Evolutionary conservation across 2,329 filamentous ascomycete species (phyloP), one percentile per base, ranked within the genome.

Genomic region (Pestalotiopsis sp.): DNA sequence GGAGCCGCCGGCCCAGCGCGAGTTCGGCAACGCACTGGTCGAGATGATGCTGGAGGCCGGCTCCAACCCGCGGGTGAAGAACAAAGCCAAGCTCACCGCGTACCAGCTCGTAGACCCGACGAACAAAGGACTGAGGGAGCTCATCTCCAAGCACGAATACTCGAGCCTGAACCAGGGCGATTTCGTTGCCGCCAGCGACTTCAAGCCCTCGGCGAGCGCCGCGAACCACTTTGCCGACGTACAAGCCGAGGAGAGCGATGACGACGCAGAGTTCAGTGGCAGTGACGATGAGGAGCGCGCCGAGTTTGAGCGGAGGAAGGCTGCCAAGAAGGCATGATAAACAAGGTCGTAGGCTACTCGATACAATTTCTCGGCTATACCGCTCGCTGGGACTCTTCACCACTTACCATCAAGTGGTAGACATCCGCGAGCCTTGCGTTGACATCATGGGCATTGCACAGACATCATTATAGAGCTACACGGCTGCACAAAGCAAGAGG

Each of bases 31-130:
- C 74, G 86, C 87, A 20, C 86, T 96, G 66, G 87, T 95, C 73
- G 87, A 91, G 74, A 93, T 96, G 85, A 90, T 97, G 86, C 86
- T 95, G 72, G 93, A 96, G 81, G 93, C 93, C 67, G 93, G 93
- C 68, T 86, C 83, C 64, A 86, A 81, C 80, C 80, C 87, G 67
- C 85, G 87, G 70, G 74, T 84, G 74, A 84, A 83, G 79, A 95
- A 95, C 83, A 92, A 91, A 81, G 91, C 89, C 66, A 91, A 91
- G 74, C 85, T 94, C 69, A 93, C 90, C 64, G 87, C 93, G 36
- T 77, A 87, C 66, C 91, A 94, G 80, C 86, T 95, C 70, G 91
- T 91, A 67, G 93, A 95, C 80, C 93, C 92, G 17, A 77, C 86
- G 62, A 93, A 95, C 80, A 76, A 77, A 27, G 86, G 85, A 66